Conservation (phyloP, 805 yeast species). For the Huiozyma sinensis region DNA sequence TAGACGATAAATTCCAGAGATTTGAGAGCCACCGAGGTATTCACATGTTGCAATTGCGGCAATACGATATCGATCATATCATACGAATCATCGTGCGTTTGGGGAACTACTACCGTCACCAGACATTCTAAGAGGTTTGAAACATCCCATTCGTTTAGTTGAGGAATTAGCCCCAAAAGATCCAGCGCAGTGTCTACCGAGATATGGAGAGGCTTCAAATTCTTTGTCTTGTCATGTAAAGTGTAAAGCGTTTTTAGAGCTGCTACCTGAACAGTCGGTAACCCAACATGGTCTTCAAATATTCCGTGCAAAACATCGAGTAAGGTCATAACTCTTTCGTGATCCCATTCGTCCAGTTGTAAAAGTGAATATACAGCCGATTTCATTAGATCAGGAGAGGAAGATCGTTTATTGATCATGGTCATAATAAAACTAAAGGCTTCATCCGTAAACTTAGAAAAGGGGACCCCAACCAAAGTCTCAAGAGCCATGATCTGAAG, state of each 20-base stretch:
- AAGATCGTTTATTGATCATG: slow-evolving; percentile 37
- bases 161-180: slow-evolving; percentile 28
- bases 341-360: slow-evolving; percentile 49
- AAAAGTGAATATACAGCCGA: slow-evolving; percentile 63
- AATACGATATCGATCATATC: slow-evolving; percentile 51
- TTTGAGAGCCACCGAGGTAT: slow-evolving; percentile 71
- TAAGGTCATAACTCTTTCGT: slow-evolving; percentile 37
- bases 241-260: slow-evolving; percentile 58
- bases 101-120: slow-evolving; percentile 56
- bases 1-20: slow-evolving; percentile 64
- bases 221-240: slow-evolving; percentile 41
- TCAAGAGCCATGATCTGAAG: slow-evolving; percentile 52
- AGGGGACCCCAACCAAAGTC: slow-evolving; percentile 50
- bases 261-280: slow-evolving; percentile 55
- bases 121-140: slow-evolving; percentile 54
- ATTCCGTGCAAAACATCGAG: slow-evolving; percentile 25
- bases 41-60: slow-evolving; percentile 71
- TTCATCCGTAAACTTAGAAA: slow-evolving; percentile 39
- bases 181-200: slow-evolving; percentile 32
- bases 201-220: slow-evolving; percentile 25
- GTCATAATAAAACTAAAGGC: slow-evolving; percentile 32
- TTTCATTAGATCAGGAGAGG: slow-evolving; percentile 45
- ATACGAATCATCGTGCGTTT: slow-evolving; percentile 52
- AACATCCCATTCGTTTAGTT: slow-evolving; percentile 61
- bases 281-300: slow-evolving; percentile 37